phyloP scores from a whole-genome alignment of 169 alveolate species.

The Eimeria falciformis region DNA sequence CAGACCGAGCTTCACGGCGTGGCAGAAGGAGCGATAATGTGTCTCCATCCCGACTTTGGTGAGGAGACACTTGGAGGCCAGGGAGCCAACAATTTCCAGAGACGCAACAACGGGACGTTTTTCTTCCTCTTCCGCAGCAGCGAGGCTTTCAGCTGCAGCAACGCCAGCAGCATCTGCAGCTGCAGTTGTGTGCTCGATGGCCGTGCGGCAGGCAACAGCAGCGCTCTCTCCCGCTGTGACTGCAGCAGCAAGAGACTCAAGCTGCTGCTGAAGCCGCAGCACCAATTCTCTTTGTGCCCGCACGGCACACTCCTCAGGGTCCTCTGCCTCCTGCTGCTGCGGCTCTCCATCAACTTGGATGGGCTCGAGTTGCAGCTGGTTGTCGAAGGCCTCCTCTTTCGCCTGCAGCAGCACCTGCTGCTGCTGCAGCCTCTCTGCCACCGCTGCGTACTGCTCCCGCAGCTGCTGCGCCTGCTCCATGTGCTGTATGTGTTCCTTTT shows the following conservation, averaged over 20 bases:
- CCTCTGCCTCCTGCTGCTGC: conserved; percentile 34
- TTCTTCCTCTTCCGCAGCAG: conserved; percentile 70
- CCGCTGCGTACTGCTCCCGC: conserved; percentile 68
- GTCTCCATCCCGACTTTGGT: conserved; percentile 78
- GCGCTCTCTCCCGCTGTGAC: conserved; percentile 71
- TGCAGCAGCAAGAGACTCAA: conserved; percentile 64
- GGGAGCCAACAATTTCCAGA: conserved; percentile 75
- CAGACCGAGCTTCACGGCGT: conserved; percentile 79
- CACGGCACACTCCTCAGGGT: conserved; percentile 55
- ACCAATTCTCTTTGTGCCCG: conserved; percentile 67
- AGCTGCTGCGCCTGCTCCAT: conserved; percentile 46
- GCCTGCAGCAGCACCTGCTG: conserved; percentile 40
- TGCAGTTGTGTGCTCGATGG: conserved; percentile 71
- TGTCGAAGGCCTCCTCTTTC: conserved; percentile 42
- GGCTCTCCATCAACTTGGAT: conserved; percentile 66
- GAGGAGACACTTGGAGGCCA: conserved; percentile 76
- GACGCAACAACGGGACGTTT: conserved; percentile 63
- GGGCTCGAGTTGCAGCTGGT: conserved; percentile 64
- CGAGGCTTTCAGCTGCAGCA: conserved; percentile 72
- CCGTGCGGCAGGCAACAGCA: conserved; percentile 61
- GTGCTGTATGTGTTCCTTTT: conserved; percentile 60
- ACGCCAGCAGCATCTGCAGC: conserved; percentile 68
- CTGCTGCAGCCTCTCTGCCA: conserved; percentile 70
- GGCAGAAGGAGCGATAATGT: conserved; percentile 80
- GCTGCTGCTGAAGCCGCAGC: conserved; percentile 59